Evolutionary conservation across 495 filamentous ascomycete genomes (phyloP).

Genomic region (Penicillium bialowiezense): DNA sequence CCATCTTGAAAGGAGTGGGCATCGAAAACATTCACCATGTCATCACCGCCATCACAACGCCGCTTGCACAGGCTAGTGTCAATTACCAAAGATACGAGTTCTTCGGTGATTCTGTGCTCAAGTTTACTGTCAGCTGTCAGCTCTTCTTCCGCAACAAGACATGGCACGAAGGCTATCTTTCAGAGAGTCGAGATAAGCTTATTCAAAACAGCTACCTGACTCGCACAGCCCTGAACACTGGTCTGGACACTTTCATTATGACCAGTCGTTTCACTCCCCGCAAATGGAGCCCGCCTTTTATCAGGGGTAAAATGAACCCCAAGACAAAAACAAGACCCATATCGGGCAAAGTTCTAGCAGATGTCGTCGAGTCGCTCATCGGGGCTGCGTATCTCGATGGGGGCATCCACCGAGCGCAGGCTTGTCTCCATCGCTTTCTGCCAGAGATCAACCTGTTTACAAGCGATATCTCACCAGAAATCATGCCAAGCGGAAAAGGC

Average conservation of each 20-base stretch:
- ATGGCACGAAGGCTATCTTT: conserved; percentile 80
- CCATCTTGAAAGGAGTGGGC: conserved; percentile 51
- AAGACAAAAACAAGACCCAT: conserved; percentile 37
- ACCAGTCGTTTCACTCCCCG: conserved; percentile 61
- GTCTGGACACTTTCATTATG: conserved; percentile 73
- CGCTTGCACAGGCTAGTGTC: conserved; percentile 53
- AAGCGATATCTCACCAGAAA: neutral
- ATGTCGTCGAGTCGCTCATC: conserved; percentile 84
- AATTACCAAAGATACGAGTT: conserved; percentile 91
- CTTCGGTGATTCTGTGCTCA: conserved; percentile 84
- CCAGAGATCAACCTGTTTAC: conserved; percentile 48
- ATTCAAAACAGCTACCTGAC: conserved; percentile 72
- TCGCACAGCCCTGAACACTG: conserved; percentile 57
- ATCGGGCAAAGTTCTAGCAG: conserved; percentile 80
- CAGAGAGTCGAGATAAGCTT: conserved; percentile 61
- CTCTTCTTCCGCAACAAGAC: conserved; percentile 62
- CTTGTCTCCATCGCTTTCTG: conserved; percentile 63
- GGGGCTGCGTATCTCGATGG: conserved; percentile 75
- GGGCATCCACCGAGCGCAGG: conserved; percentile 56
- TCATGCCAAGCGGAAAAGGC: neutral
- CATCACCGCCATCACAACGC: conserved; percentile 69
- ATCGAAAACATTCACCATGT: conserved; percentile 59
- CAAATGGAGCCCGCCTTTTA: conserved; percentile 69
- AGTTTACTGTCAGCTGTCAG: conserved; percentile 66
- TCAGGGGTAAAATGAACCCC: conserved; percentile 38